phyloP scores from a whole-genome alignment of 768 basidiomycete genomes.

The Leccinum longicurvipes region DNA sequence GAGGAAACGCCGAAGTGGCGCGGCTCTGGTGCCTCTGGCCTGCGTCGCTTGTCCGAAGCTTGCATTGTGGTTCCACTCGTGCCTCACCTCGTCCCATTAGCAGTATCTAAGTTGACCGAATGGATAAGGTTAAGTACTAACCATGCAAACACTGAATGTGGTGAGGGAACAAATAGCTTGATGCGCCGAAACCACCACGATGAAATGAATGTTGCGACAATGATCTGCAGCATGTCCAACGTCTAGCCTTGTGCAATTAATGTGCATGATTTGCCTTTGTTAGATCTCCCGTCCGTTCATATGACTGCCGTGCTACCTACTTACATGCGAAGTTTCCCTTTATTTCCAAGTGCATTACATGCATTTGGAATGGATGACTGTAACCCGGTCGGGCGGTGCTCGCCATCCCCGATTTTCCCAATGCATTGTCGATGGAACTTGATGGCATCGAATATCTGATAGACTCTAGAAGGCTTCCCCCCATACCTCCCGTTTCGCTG shows the following conservation, averaged over 20 bases:
- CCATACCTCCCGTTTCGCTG: background rate
- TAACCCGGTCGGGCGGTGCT: background rate
- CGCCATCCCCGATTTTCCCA: background rate
- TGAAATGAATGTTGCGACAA: background rate
- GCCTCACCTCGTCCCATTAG: no score
- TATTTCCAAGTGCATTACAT: background rate
- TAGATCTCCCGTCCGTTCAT: background rate
- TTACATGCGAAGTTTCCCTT: background rate
- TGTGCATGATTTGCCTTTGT: background rate
- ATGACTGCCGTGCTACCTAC: no score
- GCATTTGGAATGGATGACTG: background rate
- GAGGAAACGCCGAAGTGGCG: no score
- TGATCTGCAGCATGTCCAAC: no score
- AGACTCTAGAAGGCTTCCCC: background rate
- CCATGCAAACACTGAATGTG: background rate
- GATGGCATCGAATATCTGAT: no score
- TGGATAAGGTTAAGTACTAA: background rate
- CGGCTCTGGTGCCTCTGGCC: no score
- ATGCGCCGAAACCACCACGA: background rate
- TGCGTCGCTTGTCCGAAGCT: no score
- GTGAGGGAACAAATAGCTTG: no score
- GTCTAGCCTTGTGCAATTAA: no score
- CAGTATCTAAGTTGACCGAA: no score
- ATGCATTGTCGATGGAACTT: background rate
- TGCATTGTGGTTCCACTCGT: no score